Conservation (phyloP, 108 stramenopile species). For the Nannochloropsis granulata region DNA sequence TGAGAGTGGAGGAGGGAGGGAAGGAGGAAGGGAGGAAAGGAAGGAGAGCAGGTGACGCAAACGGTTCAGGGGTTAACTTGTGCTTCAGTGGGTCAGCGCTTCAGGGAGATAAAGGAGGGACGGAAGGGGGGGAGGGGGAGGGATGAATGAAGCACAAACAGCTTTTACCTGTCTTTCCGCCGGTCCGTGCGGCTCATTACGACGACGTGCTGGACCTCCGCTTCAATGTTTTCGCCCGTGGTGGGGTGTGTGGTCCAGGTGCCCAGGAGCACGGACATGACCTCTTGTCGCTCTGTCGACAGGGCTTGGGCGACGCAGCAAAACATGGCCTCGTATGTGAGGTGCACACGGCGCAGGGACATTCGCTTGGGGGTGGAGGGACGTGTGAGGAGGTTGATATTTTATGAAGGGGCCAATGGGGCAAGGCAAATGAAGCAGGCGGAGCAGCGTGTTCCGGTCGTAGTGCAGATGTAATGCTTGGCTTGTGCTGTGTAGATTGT, state of each 20-base stretch:
- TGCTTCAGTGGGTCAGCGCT: no score
- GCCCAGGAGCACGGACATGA: background rate
- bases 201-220: background rate
- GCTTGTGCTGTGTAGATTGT: no score
- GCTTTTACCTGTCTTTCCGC: background rate
- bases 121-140: background rate
- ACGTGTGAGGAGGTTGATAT: no score
- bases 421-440: no score
- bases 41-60: no score
- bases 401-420: no score
- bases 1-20: no score
- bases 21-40: no score
- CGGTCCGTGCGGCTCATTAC: background rate
- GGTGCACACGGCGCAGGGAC: background rate
- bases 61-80: no score
- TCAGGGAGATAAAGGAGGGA: no score
- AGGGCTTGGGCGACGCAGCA: background rate
- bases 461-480: no score
- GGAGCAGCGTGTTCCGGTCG: no score
- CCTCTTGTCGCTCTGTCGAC: conserved; percentile 3
- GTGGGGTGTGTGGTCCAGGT: background rate
- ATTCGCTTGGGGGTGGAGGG: background rate
- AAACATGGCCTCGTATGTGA: background rate
- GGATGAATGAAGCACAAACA: background rate
- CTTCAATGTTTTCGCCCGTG: background rate